These are phyloP conservation scores for Taphrina betulina DNA, from an alignment of 1,139 yeast genomes.

Conservation along the genomic window DNA sequence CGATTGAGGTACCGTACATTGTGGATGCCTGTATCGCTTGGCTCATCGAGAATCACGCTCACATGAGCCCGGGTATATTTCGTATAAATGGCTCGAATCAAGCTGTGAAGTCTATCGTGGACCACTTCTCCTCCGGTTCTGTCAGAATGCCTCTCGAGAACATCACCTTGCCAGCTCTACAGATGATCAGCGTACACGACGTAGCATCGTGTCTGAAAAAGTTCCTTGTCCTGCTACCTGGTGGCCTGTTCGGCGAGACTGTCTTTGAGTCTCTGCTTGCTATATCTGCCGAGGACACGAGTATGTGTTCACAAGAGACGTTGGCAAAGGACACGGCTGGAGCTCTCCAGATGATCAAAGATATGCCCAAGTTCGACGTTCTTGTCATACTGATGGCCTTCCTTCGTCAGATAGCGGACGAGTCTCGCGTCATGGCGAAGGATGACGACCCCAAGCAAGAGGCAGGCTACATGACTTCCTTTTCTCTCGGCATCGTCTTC, in stretches of 20 bases:
- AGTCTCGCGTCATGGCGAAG: background rate
- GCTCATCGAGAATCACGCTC: constrained; percentile 14
- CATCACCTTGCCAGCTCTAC: constrained; percentile 15
- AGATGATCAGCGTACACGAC: constrained; percentile 30
- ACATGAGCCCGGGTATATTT: constrained; percentile 30
- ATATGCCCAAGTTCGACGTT: constrained; percentile 8
- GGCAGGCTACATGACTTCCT: constrained; percentile 27
- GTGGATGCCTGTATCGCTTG: constrained; percentile 22
- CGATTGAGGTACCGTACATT: constrained; percentile 12
- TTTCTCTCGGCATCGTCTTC: constrained; percentile 32
- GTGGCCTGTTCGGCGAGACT: constrained; percentile 30
- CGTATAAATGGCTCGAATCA: constrained; percentile 32
- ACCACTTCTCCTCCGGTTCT: constrained; percentile 22
- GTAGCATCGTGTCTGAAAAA: constrained; percentile 32
- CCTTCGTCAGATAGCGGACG: constrained; percentile 8
- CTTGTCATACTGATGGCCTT: constrained; percentile 25
- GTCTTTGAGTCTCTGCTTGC: constrained; percentile 15
- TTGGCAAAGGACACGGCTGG: constrained; percentile 16
- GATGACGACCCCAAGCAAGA: constrained; percentile 24
- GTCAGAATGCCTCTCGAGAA: constrained; percentile 19
- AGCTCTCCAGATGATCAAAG: constrained; percentile 15
- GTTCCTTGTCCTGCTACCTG: constrained; percentile 28
- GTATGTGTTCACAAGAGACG: constrained; percentile 12
- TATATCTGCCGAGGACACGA: constrained; percentile 6
- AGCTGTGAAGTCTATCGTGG: constrained; percentile 20